Conservation (phyloP, 345 rosid genomes). For the Sisymbrium irio region DNA sequence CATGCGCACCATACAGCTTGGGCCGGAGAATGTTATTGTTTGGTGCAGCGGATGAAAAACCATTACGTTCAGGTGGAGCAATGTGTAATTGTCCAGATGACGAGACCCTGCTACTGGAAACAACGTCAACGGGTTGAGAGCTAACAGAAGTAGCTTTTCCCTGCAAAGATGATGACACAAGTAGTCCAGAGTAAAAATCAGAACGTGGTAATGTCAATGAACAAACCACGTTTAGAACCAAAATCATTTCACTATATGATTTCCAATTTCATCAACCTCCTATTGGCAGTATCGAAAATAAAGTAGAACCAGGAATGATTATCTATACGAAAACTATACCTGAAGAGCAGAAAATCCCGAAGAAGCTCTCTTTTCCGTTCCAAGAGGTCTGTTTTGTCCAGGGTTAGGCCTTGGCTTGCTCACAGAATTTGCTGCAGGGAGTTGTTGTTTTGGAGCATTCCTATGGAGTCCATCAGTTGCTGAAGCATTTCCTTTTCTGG, state of each 20-base stretch:
- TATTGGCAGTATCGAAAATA: neutral
- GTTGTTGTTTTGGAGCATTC: slow-evolving; percentile 47
- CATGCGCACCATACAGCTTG: slow-evolving; percentile 41
- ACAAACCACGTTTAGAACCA: neutral
- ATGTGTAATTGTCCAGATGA: slow-evolving; percentile 47
- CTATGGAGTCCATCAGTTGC: slow-evolving; percentile 46
- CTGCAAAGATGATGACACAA: slow-evolving; percentile 40
- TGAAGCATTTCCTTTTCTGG: slow-evolving; percentile 44
- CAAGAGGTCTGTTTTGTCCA: slow-evolving; percentile 49
- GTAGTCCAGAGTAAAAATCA: slow-evolving; percentile 14
- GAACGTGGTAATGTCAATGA: neutral
- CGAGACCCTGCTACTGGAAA: slow-evolving; percentile 46
- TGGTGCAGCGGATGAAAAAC: slow-evolving; percentile 47
- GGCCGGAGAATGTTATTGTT: slow-evolving; percentile 47
- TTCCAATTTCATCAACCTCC: neutral
- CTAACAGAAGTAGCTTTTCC: slow-evolving; percentile 54
- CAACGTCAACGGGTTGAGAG: slow-evolving; percentile 39
- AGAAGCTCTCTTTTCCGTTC: slow-evolving; percentile 42
- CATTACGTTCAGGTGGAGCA: slow-evolving; percentile 37
- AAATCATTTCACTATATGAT: neutral
- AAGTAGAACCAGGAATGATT: neutral
- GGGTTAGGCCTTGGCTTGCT: slow-evolving; percentile 39
- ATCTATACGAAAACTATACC: slow-evolving; percentile 38
- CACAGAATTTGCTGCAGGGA: slow-evolving; percentile 41
- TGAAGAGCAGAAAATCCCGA: slow-evolving; percentile 41